phyloP scores from a whole-genome alignment of 2,329 filamentous ascomycete genomes.

The Kalaharituber pfeilii region DNA sequence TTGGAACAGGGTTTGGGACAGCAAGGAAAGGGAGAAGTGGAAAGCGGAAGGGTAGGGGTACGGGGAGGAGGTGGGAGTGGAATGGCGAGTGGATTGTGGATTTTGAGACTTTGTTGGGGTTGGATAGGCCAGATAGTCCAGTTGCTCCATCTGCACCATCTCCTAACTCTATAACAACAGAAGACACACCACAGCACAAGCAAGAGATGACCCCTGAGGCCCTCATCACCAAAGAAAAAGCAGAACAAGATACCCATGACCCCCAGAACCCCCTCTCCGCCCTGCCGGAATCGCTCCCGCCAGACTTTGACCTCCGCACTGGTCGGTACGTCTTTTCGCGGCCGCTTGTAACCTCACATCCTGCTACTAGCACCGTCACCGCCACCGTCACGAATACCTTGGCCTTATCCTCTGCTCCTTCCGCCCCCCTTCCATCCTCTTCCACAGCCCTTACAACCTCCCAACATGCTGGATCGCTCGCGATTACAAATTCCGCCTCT shows the following conservation, averaged over 20 bases:
- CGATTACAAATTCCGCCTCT: slow-evolving; percentile 49
- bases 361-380: slow-evolving; percentile 20
- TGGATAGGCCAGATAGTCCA: slow-evolving; percentile 15
- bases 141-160: slow-evolving; percentile 2
- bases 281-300: slow-evolving; percentile 34
- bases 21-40: slow-evolving; percentile 9
- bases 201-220: slow-evolving; percentile 3
- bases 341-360: slow-evolving; percentile 38
- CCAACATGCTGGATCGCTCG: slow-evolving; percentile 47
- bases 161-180: neutral
- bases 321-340: slow-evolving; percentile 65
- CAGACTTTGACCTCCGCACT: slow-evolving; percentile 82
- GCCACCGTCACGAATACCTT: slow-evolving; percentile 19
- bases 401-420: too few relatives aligned
- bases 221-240: slow-evolving; percentile 4
- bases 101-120: slow-evolving; percentile 13
- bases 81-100: slow-evolving; percentile 17
- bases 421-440: too few relatives aligned
- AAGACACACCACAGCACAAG: neutral
- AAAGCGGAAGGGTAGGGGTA: slow-evolving; percentile 20
- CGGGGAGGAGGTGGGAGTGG: slow-evolving; percentile 21
- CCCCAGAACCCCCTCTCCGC: slow-evolving; percentile 47
- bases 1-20: slow-evolving; percentile 54
- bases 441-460: slow-evolving; percentile 41
- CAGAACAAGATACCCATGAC: slow-evolving; percentile 25